Conservation (phyloP, 495 filamentous ascomycete genomes). For the Hypoxylon crocopeplum region DNA sequence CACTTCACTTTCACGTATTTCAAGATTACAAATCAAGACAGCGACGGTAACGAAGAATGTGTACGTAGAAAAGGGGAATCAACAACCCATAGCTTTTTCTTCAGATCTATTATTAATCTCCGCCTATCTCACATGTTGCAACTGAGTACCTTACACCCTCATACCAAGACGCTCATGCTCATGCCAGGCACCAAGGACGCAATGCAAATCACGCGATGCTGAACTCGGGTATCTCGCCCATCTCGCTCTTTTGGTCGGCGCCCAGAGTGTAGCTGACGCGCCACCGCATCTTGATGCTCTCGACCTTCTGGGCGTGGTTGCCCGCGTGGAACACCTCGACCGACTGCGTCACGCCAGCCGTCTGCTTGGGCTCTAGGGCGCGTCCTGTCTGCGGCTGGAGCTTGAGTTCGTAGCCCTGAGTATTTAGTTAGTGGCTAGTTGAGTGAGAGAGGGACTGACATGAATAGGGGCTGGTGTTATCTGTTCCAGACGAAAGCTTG, state of each 20-base stretch:
- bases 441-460: too few species aligned
- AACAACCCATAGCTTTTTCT: too few species aligned
- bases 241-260: conserved; percentile 68
- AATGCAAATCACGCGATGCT: conserved; percentile 68
- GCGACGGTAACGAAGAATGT: background rate
- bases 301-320: conserved; percentile 72
- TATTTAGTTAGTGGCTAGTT: conserved; percentile 1
- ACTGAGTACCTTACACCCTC: too few species aligned
- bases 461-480: background rate
- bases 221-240: conserved; percentile 87
- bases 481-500: too few species aligned
- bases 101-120: too few species aligned
- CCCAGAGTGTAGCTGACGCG: conserved; percentile 80
- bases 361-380: conserved; percentile 73
- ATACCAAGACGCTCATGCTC: background rate
- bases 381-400: conserved; percentile 85
- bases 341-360: conserved; percentile 79
- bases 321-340: conserved; percentile 74
- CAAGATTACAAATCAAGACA: too few species aligned
- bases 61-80: too few species aligned
- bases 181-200: too few species aligned
- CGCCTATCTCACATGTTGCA: too few species aligned
- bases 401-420: conserved; percentile 77
- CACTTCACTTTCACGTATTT: too few species aligned
- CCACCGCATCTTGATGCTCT: conserved; percentile 85